Percentiles rank a stretch among this genome's conserved stretches.
Evolutionary conservation across 1,139 yeast species (phyloP).

Genomic region (Kurtzmaniella quercitrusa): DNA sequence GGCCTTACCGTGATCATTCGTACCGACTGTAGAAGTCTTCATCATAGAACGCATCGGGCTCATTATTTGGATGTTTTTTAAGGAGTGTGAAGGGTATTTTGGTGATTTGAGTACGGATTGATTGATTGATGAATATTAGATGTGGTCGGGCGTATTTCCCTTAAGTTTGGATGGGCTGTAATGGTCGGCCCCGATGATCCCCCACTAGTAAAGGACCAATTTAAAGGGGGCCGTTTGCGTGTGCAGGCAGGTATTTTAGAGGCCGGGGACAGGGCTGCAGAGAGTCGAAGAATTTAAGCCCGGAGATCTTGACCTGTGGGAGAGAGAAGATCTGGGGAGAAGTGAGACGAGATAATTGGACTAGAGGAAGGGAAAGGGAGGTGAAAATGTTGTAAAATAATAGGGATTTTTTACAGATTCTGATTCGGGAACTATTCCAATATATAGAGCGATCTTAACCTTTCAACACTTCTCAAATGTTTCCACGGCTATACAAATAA

Average conservation of each 20-base stretch:
- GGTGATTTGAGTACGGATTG: background rate
- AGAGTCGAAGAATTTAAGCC: background rate
- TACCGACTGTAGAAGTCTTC: background rate
- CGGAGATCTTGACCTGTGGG: too few species aligned
- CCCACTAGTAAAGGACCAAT: background rate
- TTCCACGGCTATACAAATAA: too few species aligned
- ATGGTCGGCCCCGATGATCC: background rate
- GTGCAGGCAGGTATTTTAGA: background rate
- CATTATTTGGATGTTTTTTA: background rate
- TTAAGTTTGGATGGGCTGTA: background rate
- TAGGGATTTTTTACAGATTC: too few species aligned
- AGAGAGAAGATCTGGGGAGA: background rate
- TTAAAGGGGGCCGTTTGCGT: background rate
- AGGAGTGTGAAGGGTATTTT: background rate
- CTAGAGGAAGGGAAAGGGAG: background rate
- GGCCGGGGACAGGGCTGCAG: background rate
- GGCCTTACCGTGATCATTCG: constrained; percentile 4
- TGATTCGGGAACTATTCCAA: too few species aligned
- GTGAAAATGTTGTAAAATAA: too few species aligned
- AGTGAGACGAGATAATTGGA: too few species aligned
- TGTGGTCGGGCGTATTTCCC: background rate
- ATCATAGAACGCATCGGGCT: background rate
- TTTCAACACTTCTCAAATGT: too few species aligned
- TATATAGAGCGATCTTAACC: too few species aligned
- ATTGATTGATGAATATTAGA: background rate